Conservation (phyloP, 2,329 filamentous ascomycete species). For the Stylonectria norvegica region DNA sequence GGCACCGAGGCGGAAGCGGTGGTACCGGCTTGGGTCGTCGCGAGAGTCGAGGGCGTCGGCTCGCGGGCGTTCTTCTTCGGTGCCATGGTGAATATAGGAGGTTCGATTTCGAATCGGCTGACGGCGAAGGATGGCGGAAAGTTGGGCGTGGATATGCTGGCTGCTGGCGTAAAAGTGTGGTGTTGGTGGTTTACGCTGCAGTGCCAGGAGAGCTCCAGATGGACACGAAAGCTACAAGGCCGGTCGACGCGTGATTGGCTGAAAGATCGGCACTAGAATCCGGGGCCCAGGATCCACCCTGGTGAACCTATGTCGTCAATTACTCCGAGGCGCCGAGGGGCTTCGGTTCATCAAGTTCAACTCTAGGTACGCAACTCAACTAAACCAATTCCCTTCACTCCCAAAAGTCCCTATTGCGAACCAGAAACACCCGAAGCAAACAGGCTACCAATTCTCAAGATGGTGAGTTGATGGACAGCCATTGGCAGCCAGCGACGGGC, state of each 20-base stretch:
- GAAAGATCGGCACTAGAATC: conserved; percentile 3
- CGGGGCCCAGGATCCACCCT: conserved; percentile 7
- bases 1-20: conserved; percentile 27
- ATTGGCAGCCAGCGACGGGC: too few species aligned
- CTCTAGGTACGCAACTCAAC: neutral
- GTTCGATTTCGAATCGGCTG: conserved; percentile 6
- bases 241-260: conserved; percentile 31
- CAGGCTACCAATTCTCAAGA: conserved; percentile 1
- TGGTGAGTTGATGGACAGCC: conserved; percentile 8
- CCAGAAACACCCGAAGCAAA: neutral
- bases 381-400: conserved; percentile 3
- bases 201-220: conserved; percentile 21
- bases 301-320: conserved; percentile 9
- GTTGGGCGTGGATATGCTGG: conserved; percentile 1
- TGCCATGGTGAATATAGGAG: conserved; percentile 39
- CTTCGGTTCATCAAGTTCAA: conserved; percentile 1
- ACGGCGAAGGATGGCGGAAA: conserved; percentile 2
- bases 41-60: conserved; percentile 33
- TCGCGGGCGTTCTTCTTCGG: conserved; percentile 46
- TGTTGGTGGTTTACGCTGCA: conserved; percentile 14
- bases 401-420: neutral
- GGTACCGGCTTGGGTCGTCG: conserved; percentile 28
- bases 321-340: conserved; percentile 12
- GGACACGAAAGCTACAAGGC: conserved; percentile 39
- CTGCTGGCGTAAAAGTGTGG: conserved; percentile 9